phyloP scores from a whole-genome alignment of 768 basidiomycete genomes.

The Tylopilus sp. region DNA sequence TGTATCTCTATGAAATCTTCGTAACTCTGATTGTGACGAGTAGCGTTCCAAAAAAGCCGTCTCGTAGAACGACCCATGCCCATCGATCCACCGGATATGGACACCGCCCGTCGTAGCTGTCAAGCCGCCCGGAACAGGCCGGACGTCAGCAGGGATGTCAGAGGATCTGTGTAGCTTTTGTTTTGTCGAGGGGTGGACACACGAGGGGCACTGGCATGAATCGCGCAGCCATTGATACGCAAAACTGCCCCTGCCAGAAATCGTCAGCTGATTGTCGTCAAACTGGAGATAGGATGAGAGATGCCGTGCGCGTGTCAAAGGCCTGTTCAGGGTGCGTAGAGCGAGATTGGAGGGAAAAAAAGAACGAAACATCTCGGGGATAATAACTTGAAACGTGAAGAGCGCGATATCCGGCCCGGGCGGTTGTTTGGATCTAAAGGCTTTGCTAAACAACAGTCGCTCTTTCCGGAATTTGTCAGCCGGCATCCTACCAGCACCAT shows the following conservation, averaged over 20 bases:
- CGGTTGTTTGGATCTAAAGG: slow-evolving; percentile 30
- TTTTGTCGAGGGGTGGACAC: slow-evolving; percentile 71
- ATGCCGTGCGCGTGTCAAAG: neutral
- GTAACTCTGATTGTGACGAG: slow-evolving; percentile 34
- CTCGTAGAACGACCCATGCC: slow-evolving; percentile 56
- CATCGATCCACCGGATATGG: slow-evolving; percentile 53
- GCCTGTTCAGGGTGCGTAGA: neutral
- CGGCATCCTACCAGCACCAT: neutral
- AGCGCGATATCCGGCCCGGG: neutral
- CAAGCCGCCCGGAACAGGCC: slow-evolving; percentile 42
- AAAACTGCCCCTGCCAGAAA: slow-evolving; percentile 42
- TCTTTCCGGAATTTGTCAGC: slow-evolving; percentile 1
- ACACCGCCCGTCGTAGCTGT: slow-evolving; percentile 43
- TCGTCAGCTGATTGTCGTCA: slow-evolving; percentile 13
- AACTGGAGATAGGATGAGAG: slow-evolving; percentile 8
- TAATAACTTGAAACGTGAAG: too few species aligned
- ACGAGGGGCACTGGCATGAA: slow-evolving; percentile 68
- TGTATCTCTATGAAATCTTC: slow-evolving; percentile 45
- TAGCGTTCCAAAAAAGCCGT: slow-evolving; percentile 48
- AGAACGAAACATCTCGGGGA: slow-evolving; percentile 6
- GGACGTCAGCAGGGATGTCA: slow-evolving; percentile 53
- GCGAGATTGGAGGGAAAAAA: neutral
- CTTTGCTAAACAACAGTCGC: slow-evolving; percentile 28
- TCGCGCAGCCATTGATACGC: slow-evolving; percentile 83
- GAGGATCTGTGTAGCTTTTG: slow-evolving; percentile 77